Base-by-base conservation (phyloP, 768 basidiomycete species). In the Trametes cubensis region DNA sequence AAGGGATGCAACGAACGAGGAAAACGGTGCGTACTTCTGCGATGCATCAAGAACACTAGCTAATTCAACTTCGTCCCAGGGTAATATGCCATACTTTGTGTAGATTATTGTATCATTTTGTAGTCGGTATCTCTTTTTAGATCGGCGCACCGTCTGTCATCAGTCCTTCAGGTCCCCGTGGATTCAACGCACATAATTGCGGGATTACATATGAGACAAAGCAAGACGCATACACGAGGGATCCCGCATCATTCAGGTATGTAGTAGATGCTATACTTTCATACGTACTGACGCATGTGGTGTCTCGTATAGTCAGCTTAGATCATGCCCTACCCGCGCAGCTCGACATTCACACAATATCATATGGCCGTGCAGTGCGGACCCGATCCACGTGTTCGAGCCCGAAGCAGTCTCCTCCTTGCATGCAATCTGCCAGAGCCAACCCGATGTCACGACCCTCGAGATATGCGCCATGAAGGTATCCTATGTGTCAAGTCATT, bases 1-100 rank as follows among this genome's bases (percentile, higher is more conserved):
- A 86, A 68, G 88, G 87, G 42, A 87, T 88, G 78, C 88, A 88
- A 54, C 74, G 73, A 70, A 83, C 85, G 41, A 78, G 90, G 72
- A 82, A 86, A 68, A 77, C 88, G 81, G 94, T 93, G 70, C 72
- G 89, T 77, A 11, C 15, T 46, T 56, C 55, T 15, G 34, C 25
- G 20, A 34, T 38, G 21, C 6, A 46, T 28, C 38, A 28, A 49
- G 40, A 52, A 21, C 14, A 47, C 2, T 8, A n/a, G 34, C 26
- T 41, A 50, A 61, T 26, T 15, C 14, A 42, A 17, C 21, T 28
- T 6, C 2, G 20, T 26, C 49, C 14, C 66, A 84, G 84, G 81
- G 73, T 47, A 79, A 79, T 54, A 83, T 86, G 76, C 81, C 80
- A 20, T 84, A 83, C 71, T 84, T 84, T 71, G 82, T 83, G 46